Base-by-base conservation (phyloP, 345 rosid genomes). In the Eutrema heterophyllum region DNA sequence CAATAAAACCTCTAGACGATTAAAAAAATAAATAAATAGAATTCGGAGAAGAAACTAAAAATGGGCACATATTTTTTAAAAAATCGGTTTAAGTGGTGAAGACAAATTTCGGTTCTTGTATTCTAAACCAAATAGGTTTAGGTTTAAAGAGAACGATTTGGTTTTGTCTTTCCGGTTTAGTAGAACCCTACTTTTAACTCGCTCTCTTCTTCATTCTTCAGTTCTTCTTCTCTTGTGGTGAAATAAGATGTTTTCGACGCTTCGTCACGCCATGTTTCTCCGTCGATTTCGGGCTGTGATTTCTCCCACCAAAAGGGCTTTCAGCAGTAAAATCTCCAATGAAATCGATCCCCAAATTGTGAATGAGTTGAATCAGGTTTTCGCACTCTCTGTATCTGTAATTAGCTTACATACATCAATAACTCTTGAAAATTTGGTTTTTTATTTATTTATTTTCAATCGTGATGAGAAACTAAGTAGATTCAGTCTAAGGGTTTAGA, bases 351-450 rank as follows among this genome's bases (percentile, higher is more conserved):
- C 56, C 44, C 35, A 70, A 68, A 44, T 49, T 64, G 27, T 51
- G 30, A 60, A n/a, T 13, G 88, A 88, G 68, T 72, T 88, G 29
- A 86, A 88, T 77, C 84, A 85, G 90, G 89, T 86, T 43, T 51
- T 24, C 21, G 27, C n/a, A 11, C 55, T 43, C 48, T 56, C 27
- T 79, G 33, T 2, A 6, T 75, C 38, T 24, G 70, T 43, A 67
- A 18, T 56, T 18, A 48, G 53, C 51, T 56, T n/a, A n/a, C n/a
- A 1, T 36, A 1, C 38, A 54, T 32, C 65, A 48, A 9, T 69
- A 43, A 6, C 11, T 52, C 21, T 52, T 52, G 35, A 44, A 7
- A 6, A 8, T 27, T 43, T 43, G 36, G 16, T 15, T 71, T 21
- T 21, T 5, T 5, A 27, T 1, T 1, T 1, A 27, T 27, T 1